Base-by-base conservation (phyloP, 805 yeast genomes). In the Saccharomyces kudriavzevii region DNA sequence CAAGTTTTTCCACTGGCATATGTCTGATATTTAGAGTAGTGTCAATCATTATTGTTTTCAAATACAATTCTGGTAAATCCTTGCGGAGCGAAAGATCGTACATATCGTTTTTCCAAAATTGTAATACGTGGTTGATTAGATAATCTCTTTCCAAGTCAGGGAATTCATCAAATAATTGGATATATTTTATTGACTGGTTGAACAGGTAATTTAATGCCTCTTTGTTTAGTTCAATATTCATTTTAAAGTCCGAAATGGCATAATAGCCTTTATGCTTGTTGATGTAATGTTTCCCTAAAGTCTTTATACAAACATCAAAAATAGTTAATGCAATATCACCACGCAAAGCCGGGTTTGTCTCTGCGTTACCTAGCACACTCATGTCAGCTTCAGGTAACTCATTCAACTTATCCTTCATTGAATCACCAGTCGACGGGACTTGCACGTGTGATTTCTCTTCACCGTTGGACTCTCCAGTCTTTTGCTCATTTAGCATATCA, bases 351-450 rank as follows among this genome's bases (percentile, higher is more conserved):
- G 92, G 91, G 61, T 86, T 87, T 26, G 89, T 81, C 49, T 88
- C 95, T n/a, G 85, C 84, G 57, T 83, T 83, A 26, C 97, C 97
- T 59, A 91, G 75, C 77, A 89, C 83, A 62, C 83, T 84, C 74
- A 89, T 77, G 65, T 90, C 94, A 30, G 90, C 87, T 58, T 90
- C 97, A 0, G 97, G 97, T 57, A 91, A 76, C 51, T 80, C 78
- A 53, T 84, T 82, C 64, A 91, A 75, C 61, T 82, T 81, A 54
- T 80, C 81, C 58, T 82, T 82, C 68, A 83, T 61, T 11, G 76
- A 77, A 50, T 83, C 89, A 25, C 77, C 77, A 9, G 77, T 73
- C 6, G 74, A 76, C 28, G 82, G 83, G 26, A 77, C 71, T 45
- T 67, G 71, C 50, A 80, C 77, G 53, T 68, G 60, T 3, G 40